Evolutionary conservation across 2,329 filamentous ascomycete species (phyloP).

Genomic region (Cladophialophora exuberans): DNA sequence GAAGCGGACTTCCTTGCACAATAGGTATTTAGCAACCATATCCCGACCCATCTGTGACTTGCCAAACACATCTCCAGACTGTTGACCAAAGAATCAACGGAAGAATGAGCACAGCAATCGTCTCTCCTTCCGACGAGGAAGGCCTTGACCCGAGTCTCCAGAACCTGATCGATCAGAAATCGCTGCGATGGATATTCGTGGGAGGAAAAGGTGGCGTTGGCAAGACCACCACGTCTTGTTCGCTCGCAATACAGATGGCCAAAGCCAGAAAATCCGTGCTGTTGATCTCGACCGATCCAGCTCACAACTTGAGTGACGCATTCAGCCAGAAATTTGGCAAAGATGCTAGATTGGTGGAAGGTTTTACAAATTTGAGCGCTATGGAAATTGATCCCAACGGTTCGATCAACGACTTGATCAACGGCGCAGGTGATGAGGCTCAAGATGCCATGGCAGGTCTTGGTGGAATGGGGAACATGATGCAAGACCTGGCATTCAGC

Average conservation of each 20-base stretch:
- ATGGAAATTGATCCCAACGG: slow-evolving; percentile 99
- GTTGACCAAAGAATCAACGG: no score
- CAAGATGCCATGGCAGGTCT: slow-evolving; percentile 71
- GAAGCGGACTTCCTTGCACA: no score
- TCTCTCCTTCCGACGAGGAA: slow-evolving; percentile 68
- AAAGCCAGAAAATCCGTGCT: slow-evolving; percentile 93
- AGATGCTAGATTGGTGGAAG: slow-evolving; percentile 88
- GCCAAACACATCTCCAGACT: no score
- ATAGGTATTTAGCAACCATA: no score
- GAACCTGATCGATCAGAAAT: slow-evolving; percentile 91
- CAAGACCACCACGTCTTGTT: slow-evolving; percentile 99
- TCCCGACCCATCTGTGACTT: no score
- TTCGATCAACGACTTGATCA: slow-evolving; percentile 92
- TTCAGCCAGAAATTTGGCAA: slow-evolving; percentile 99
- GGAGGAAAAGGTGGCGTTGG: slow-evolving; percentile 98
- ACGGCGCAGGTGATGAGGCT: slow-evolving; percentile 72
- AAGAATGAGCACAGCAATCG: slow-evolving; percentile 43
- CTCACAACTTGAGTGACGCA: slow-evolving; percentile 96
- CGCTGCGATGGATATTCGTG: slow-evolving; percentile 97
- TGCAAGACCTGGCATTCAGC: slow-evolving; percentile 96
- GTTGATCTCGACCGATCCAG: slow-evolving; percentile 96
- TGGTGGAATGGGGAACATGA: slow-evolving; percentile 84
- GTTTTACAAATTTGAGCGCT: slow-evolving; percentile 89
- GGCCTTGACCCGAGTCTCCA: slow-evolving; percentile 90
- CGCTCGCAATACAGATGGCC: slow-evolving; percentile 95